phyloP scores from a whole-genome alignment of 106 monocot species.

The Acorus gramineus region DNA sequence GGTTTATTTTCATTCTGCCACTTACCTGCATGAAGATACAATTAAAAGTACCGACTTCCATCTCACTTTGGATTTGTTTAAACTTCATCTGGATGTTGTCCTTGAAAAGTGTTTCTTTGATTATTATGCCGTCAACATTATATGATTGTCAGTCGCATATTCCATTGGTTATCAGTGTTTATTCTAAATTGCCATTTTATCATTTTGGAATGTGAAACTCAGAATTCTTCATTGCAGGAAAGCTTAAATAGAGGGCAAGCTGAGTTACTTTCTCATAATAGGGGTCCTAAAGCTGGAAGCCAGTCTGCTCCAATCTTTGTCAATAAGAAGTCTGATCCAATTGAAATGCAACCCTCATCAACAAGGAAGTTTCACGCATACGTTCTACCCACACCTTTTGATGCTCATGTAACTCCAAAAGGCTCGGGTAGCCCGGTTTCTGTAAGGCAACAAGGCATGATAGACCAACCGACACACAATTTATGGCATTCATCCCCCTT shows the following conservation, averaged over 20 bases:
- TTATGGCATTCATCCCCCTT: constrained; percentile 55
- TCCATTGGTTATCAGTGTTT: too few species aligned
- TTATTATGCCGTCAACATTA: too few species aligned
- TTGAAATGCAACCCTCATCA: constrained; percentile 39
- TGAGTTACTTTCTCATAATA: constrained; percentile 17
- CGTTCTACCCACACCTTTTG: constrained; percentile 68
- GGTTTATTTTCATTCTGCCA: too few species aligned
- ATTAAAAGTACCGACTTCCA: too few species aligned
- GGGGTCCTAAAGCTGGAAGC: constrained; percentile 24
- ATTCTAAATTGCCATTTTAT: background rate
- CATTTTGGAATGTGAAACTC: background rate
- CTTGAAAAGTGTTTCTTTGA: too few species aligned
- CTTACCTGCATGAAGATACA: too few species aligned
- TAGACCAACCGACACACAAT: constrained; percentile 14
- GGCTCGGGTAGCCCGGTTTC: constrained; percentile 11
- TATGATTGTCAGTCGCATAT: too few species aligned
- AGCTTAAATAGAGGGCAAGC: constrained; percentile 19
- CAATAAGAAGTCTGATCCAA: constrained; percentile 44
- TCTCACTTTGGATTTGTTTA: too few species aligned
- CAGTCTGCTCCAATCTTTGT: constrained; percentile 70
- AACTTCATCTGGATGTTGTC: too few species aligned
- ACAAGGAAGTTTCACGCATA: constrained; percentile 60
- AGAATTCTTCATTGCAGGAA: constrained; percentile 35
- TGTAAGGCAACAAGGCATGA: constrained; percentile 7
- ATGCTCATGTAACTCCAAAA: constrained; percentile 13